These are phyloP conservation scores for Stylosanthes scabra DNA, from an alignment of 331 rosid genomes.

Conservation along the genomic window DNA sequence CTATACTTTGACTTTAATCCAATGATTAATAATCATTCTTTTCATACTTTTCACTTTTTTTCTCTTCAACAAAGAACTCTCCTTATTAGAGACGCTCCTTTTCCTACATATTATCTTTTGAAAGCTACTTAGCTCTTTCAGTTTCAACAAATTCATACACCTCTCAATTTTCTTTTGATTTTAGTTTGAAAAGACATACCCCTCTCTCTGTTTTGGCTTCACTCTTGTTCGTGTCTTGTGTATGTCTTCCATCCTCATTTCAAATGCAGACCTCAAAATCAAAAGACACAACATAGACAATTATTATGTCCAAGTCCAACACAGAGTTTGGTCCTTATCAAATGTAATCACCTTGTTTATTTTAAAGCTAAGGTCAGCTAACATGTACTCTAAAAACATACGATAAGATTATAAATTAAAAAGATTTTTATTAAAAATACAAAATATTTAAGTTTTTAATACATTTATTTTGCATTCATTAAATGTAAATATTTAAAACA, in stretches of 20 bases:
- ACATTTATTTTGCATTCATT: too few relatives aligned
- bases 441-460: too few relatives aligned
- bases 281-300: background rate
- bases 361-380: too few relatives aligned
- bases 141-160: background rate
- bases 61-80: background rate
- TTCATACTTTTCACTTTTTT: too few relatives aligned
- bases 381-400: too few relatives aligned
- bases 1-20: background rate
- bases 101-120: conserved; percentile 22
- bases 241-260: conserved; percentile 32
- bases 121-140: conserved; percentile 15
- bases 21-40: too few relatives aligned
- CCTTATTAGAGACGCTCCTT: conserved; percentile 48
- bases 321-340: background rate
- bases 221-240: background rate
- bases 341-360: too few relatives aligned
- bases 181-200: conserved; percentile 34
- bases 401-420: too few relatives aligned
- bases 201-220: conserved; percentile 48
- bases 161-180: conserved; percentile 30
- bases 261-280: conserved; percentile 31
- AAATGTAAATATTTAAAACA: too few relatives aligned
- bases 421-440: too few relatives aligned
- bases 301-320: background rate